Conservation (phyloP, 257 asterid species). For the Knoxia roxburghii region DNA sequence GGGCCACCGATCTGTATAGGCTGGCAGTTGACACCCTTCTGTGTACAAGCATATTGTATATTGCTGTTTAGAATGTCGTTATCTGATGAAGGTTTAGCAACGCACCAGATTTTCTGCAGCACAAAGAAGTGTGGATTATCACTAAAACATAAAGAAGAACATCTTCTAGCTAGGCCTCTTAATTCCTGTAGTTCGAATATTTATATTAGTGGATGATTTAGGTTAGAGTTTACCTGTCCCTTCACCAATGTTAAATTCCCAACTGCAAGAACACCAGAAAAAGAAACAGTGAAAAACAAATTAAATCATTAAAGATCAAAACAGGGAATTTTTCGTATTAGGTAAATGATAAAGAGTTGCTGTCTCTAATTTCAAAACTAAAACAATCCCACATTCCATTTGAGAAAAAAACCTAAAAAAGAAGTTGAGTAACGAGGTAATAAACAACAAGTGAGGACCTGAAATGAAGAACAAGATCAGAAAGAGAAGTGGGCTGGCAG, state of each 20-base stretch:
- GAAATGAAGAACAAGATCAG: constrained; percentile 22
- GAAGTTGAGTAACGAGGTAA: too few species aligned
- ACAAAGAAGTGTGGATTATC: not conserved
- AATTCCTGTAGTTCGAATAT: not conserved
- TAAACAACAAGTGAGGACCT: constrained; percentile 28
- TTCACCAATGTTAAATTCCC: constrained; percentile 7
- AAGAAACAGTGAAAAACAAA: not conserved
- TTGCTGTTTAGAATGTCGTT: constrained; percentile 10
- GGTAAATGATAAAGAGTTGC: not conserved
- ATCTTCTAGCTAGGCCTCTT: not conserved
- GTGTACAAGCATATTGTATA: constrained; percentile 34
- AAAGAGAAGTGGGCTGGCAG: constrained; percentile 13
- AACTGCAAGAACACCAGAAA: constrained; percentile 20
- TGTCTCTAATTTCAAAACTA: not conserved
- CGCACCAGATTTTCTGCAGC: constrained; percentile 54
- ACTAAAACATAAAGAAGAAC: not conserved
- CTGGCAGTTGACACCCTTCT: constrained; percentile 28
- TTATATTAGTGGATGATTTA: not conserved
- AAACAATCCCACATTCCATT: not conserved
- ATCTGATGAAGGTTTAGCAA: constrained; percentile 57
- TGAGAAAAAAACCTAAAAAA: too few species aligned
- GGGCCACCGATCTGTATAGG: constrained; percentile 30
- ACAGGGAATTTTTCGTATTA: too few species aligned
- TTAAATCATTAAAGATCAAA: not conserved
- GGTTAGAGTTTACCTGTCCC: constrained; percentile 17